Conservation (phyloP, 805 yeast species). For the Saturnispora ahearnii region DNA sequence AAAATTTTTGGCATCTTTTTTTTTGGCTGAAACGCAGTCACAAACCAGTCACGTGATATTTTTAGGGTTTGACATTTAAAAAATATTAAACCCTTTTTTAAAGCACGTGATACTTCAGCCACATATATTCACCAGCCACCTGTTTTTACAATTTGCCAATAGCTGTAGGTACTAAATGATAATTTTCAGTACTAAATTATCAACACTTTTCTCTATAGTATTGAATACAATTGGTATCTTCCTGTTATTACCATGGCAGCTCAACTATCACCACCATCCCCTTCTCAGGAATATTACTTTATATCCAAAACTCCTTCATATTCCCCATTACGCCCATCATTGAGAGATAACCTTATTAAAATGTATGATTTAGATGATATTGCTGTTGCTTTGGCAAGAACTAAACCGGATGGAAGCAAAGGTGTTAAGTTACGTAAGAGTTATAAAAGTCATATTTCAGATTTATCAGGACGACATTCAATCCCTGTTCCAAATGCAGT, state of each 20-base stretch:
- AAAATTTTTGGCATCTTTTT: neutral
- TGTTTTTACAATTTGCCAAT: too few relatives aligned
- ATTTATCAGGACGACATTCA: conserved; percentile 70
- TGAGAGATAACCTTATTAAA: conserved; percentile 58
- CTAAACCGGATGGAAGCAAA: conserved; percentile 79
- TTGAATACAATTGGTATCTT: too few relatives aligned
- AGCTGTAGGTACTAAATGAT: too few relatives aligned
- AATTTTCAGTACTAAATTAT: too few relatives aligned
- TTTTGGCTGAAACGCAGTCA: conserved; percentile 1
- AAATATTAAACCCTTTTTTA: neutral
- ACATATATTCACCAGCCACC: too few relatives aligned
- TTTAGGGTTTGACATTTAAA: neutral
- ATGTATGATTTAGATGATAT: conserved; percentile 59
- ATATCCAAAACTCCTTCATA: conserved; percentile 25
- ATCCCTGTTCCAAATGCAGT: conserved; percentile 36
- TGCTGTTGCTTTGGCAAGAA: conserved; percentile 76
- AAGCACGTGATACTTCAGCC: conserved; percentile 1
- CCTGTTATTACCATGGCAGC: neutral
- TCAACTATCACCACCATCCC: neutral
- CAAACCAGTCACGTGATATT: neutral
- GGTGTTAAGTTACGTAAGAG: conserved; percentile 92
- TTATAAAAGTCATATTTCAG: conserved; percentile 85
- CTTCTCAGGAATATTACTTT: conserved; percentile 21
- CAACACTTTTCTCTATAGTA: too few relatives aligned
- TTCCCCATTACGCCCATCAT: conserved; percentile 52